Evolutionary conservation across 192 early-diverging fungal species (phyloP), one percentile per base, ranked within the genome.

Genomic region (Backusella sp.): DNA sequence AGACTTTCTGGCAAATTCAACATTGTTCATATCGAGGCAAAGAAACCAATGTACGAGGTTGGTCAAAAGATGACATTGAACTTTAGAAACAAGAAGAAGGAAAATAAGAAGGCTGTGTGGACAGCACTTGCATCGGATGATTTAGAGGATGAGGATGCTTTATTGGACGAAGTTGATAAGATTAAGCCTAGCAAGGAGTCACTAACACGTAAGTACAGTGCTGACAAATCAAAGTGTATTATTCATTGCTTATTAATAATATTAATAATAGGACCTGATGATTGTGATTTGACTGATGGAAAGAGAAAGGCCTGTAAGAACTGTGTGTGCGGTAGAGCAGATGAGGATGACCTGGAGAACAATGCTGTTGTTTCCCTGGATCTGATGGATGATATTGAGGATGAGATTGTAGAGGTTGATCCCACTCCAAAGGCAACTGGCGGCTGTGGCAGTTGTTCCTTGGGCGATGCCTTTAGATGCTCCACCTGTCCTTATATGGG

Each of bases 381-480:
- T 78, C 52, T 78, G 28, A 76, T 69, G 36, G 77, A 76, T 72
- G 73, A 75, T 66, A 76, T 78, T 59, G 74, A 72, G 32, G 76
- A 80, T 7, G 87, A 84, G 37, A 67, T 76, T 12, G 70, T 82
- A 3, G 73, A 77, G 19, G 77, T 78, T 9, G 87, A 85, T 70
- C 87, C 87, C 44, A 85, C 85, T 2, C 83, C 87, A n/a, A 62
- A 84, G 52, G 83, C 84, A 62, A 76, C 79, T 0, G 85, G 83
- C 77, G 84, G 84, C 4, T 94, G 91, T 77, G 82, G 82, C 73
- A 83, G 84, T 87, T 99, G 98, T 82, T 92, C 92, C 69, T 85
- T 99, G 9, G 98, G 98, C 35, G 98, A 99, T 86, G 98, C 98
- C 1, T 99, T 99, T 90, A 90, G 98, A 36, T 99, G 98, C 85